Evolutionary conservation across 768 basidiomycete genomes (phyloP), one percentile per base, ranked within the genome.

Genomic region (Leccinum obscurum): DNA sequence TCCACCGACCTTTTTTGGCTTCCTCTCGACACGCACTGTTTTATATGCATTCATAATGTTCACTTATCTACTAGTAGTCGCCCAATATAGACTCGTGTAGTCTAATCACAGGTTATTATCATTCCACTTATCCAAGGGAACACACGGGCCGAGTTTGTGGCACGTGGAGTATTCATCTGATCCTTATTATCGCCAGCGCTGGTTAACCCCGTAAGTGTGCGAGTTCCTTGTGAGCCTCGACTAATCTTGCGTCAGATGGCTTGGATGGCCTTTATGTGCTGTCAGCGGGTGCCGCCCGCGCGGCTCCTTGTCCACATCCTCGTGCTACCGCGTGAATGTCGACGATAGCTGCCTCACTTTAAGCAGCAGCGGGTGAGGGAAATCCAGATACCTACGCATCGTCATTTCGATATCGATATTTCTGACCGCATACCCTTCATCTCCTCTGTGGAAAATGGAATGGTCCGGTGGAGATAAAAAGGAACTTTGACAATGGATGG

Each of bases 41-140:
- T 59, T 32, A 51, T 55, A 55, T 62, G 55, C 60, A 60, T 58
- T 55, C 63, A 57, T 60, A 62, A 52, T 55, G 61, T 64, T 63
- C 39, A 54, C 61, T 61, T 63, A 63, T 67, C 55, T 64, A 63
- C 51, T 55, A 64, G 53, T 70, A 64, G 55, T 64, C 56, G 56
- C 54, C 65, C 50, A 49, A 66, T 67, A 62, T 68, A 67, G 62
- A 67, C 46, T 59, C 58, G 56, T 66, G 61, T 30, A n/a, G 32
- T 48, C 35, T 59, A 52, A 46, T 59, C 57, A 32, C 20, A 52
- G 57, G 48, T 28, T 54, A 52, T 35, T 53, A 52, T 62, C 17
- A 53, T 48, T 37, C 35, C 34, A 15, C 32, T 57, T 53, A 14
- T 35, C 57, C 32, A 24, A 13, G 32, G 22, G 20, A 52, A 52